Evolutionary conservation across 2,329 filamentous ascomycete species (phyloP).

Genomic region (Lecanosticta acicola): DNA sequence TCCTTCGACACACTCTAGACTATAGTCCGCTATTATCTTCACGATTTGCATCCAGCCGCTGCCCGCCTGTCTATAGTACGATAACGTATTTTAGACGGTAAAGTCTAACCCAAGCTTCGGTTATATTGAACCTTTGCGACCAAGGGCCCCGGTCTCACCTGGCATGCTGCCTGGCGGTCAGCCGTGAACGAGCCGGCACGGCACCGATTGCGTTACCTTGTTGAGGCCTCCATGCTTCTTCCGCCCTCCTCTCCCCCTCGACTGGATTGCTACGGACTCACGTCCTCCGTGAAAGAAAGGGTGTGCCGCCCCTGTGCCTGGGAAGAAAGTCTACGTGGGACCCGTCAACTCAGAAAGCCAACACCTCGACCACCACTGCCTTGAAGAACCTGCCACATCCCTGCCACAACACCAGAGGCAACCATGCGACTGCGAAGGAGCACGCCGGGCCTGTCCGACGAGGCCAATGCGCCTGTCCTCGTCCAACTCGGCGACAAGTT

Average conservation of each 20-base stretch:
- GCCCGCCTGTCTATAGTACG: no score
- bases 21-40: no score
- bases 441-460: slow-evolving; percentile 8
- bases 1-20: no score
- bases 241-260: not conserved
- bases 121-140: not conserved
- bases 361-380: not conserved
- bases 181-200: not conserved
- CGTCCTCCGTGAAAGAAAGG: not conserved
- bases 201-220: not conserved
- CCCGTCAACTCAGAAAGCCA: not conserved
- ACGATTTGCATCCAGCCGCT: no score
- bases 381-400: not conserved
- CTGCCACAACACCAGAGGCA: not conserved
- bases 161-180: not conserved
- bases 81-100: no score
- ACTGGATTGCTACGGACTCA: not conserved
- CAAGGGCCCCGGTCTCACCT: not conserved
- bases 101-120: not conserved
- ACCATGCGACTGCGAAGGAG: not conserved
- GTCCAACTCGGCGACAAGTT: slow-evolving; percentile 12
- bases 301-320: not conserved
- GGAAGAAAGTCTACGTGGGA: not conserved
- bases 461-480: slow-evolving; percentile 1
- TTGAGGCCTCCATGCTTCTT: not conserved